phyloP scores from a whole-genome alignment of 805 yeast genomes.

The Nakazawaea ernobii region DNA sequence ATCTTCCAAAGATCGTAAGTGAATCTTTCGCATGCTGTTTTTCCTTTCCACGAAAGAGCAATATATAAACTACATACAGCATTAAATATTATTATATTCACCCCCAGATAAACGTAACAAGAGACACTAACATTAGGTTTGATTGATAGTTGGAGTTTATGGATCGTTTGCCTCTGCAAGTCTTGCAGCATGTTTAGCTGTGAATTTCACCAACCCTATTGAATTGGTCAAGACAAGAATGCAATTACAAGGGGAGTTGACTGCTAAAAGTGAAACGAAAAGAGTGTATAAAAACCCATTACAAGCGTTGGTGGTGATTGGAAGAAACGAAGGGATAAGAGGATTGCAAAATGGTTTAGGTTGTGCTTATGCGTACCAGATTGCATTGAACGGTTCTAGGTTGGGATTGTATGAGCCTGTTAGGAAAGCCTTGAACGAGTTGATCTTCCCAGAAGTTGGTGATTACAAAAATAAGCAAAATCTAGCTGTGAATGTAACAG shows the following conservation, averaged over 20 bases:
- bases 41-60: no score
- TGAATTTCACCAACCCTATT: slow-evolving; percentile 92
- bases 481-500: slow-evolving; percentile 56
- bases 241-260: slow-evolving; percentile 94
- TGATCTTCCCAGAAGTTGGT: slow-evolving; percentile 40
- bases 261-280: slow-evolving; percentile 44
- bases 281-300: slow-evolving; percentile 70
- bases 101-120: not conserved
- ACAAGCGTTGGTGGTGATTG: slow-evolving; percentile 74
- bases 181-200: slow-evolving; percentile 95
- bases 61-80: not conserved
- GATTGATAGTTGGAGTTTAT: slow-evolving; percentile 39
- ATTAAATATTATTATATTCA: not conserved
- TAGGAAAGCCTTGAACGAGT: slow-evolving; percentile 51
- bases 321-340: slow-evolving; percentile 73
- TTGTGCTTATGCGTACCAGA: slow-evolving; percentile 87
- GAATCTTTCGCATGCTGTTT: not conserved
- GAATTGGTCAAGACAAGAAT: slow-evolving; percentile 92
- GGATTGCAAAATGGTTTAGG: slow-evolving; percentile 88
- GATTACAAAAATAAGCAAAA: slow-evolving; percentile 46
- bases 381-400: slow-evolving; percentile 90
- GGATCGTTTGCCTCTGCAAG: slow-evolving; percentile 93
- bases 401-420: slow-evolving; percentile 91
- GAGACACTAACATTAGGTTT: not conserved
- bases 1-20: slow-evolving; percentile 1